A percentile compares a stretch with the other conserved stretches of the same genome.
Evolutionary conservation across 345 rosid species (phyloP).

Genomic region (Excoecaria cochinchinensis): DNA sequence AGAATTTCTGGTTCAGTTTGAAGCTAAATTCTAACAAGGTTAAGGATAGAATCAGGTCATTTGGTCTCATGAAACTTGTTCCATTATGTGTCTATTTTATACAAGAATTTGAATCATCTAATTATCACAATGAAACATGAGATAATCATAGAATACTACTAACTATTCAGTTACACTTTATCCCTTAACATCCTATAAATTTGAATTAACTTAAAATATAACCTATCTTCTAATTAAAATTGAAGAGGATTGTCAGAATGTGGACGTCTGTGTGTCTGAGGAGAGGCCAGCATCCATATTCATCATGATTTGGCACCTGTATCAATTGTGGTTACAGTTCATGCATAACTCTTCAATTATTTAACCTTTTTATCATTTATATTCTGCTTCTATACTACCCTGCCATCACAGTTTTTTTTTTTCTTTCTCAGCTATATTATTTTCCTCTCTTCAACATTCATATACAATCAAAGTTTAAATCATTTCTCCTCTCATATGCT

Average conservation of each 20-base stretch:
- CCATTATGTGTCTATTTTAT: too few relatives aligned
- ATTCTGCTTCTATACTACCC: not conserved
- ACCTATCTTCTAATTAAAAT: too few relatives aligned
- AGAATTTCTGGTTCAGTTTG: too few relatives aligned
- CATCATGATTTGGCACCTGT: slow-evolving; percentile 1
- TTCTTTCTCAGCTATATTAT: not conserved
- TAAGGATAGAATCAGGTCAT: too few relatives aligned
- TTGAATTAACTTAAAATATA: too few relatives aligned
- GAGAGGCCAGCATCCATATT: slow-evolving; percentile 31
- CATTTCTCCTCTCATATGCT: not conserved
- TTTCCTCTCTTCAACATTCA: not conserved
- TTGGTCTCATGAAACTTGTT: too few relatives aligned
- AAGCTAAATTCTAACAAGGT: too few relatives aligned
- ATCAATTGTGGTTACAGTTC: not conserved
- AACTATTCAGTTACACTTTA: too few relatives aligned
- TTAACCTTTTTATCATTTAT: not conserved
- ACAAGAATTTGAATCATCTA: too few relatives aligned
- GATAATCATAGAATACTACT: too few relatives aligned
- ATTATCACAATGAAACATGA: too few relatives aligned
- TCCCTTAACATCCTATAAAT: too few relatives aligned
- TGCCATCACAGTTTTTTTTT: not conserved
- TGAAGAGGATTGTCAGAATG: slow-evolving; percentile 34
- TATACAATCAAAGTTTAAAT: not conserved
- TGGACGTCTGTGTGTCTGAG: slow-evolving; percentile 38
- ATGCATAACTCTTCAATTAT: not conserved